These are phyloP conservation scores for Metarhizium album DNA, from an alignment of 2,329 filamentous ascomycete genomes.

Conservation along the genomic window DNA sequence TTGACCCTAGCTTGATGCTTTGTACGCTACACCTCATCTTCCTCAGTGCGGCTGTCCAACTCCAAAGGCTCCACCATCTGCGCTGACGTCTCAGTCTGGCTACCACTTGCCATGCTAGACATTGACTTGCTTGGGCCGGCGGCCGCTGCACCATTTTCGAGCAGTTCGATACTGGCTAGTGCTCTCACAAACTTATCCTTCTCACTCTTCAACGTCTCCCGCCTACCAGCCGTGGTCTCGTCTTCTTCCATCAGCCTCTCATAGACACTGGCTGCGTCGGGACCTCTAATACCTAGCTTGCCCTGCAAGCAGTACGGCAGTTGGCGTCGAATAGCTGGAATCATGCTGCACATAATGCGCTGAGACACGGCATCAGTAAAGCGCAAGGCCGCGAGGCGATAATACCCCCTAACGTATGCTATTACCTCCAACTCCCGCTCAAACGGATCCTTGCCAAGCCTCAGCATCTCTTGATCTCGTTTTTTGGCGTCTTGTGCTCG, in stretches of 20 bases:
- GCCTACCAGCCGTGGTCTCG: constrained; percentile 26
- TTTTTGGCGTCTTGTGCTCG: constrained; percentile 30
- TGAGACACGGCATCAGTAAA: constrained; percentile 48
- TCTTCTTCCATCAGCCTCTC: constrained; percentile 39
- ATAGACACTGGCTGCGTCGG: constrained; percentile 21
- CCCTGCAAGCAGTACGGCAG: constrained; percentile 33
- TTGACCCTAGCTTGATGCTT: neutral
- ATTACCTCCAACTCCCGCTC: constrained; percentile 50
- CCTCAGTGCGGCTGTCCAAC: neutral
- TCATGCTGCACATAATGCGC: constrained; percentile 36
- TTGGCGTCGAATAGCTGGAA: constrained; percentile 30
- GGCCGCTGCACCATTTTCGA: constrained; percentile 25
- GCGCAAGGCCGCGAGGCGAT: constrained; percentile 52
- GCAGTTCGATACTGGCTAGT: constrained; percentile 31
- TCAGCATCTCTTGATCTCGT: constrained; percentile 30
- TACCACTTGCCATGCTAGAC: constrained; percentile 4
- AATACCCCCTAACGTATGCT: constrained; percentile 56
- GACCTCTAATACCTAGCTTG: constrained; percentile 29
- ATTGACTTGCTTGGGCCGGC: constrained; percentile 6
- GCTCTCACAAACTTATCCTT: constrained; percentile 36
- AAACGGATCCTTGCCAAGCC: constrained; percentile 48
- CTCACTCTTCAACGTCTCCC: constrained; percentile 32
- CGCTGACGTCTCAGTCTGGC: constrained; percentile 12
- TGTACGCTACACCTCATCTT: constrained; percentile 1
- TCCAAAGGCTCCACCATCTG: constrained; percentile 5